A percentile compares a stretch with the other conserved stretches of the same genome.
phyloP scores from a whole-genome alignment of 2,329 filamentous ascomycete genomes.

The Neocatenulostroma microsporum region DNA sequence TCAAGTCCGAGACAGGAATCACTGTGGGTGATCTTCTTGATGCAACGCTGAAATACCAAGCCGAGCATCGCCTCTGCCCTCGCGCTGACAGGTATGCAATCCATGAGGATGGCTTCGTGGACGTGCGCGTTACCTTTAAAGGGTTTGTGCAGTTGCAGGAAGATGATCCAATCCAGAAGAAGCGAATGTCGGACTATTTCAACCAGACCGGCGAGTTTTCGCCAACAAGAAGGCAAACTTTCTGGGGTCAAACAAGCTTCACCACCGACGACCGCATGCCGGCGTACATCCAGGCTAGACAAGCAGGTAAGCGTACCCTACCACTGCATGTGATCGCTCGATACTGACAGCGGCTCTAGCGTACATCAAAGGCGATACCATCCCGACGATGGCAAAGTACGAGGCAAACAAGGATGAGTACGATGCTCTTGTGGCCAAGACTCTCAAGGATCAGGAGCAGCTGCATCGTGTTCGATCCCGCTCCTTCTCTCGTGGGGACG shows the following conservation, averaged over 20 bases:
- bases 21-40: not conserved
- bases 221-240: too few species aligned
- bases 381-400: not conserved
- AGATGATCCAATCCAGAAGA: not conserved
- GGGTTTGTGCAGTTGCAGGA: not conserved
- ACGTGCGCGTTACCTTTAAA: not conserved
- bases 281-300: too few species aligned
- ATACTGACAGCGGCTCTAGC: not conserved
- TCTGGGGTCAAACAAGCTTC: not conserved
- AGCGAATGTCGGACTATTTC: not conserved
- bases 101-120: not conserved
- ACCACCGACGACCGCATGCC: not conserved
- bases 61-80: slow-evolving; percentile 1
- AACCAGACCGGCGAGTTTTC: too few species aligned
- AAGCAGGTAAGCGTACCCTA: not conserved
- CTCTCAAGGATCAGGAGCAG: not conserved
- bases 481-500: too few species aligned
- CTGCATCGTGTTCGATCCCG: too few species aligned
- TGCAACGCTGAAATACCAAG: not conserved
- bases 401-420: not conserved
- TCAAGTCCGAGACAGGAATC: not conserved
- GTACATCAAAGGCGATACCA: not conserved
- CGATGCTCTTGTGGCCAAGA: not conserved
- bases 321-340: not conserved
- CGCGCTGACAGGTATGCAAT: too few species aligned